These are phyloP conservation scores for Cladosporium sp. DNA, from an alignment of 2,329 filamentous ascomycete species.

Conservation along the genomic window DNA sequence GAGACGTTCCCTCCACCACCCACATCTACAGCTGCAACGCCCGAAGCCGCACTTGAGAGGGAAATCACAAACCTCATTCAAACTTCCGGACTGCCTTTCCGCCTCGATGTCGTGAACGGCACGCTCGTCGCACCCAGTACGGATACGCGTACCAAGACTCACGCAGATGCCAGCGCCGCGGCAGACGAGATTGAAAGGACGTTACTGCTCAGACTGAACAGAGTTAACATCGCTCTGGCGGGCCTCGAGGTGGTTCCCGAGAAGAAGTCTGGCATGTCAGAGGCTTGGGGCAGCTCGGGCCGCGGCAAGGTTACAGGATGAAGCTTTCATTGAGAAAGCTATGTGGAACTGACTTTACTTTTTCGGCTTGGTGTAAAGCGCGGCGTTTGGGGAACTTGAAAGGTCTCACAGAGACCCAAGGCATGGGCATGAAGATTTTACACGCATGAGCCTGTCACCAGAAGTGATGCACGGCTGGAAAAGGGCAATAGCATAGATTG, in stretches of 20 bases:
- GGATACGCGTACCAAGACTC: conserved; percentile 65
- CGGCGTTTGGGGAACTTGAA: not conserved
- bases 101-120: conserved; percentile 79
- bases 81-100: conserved; percentile 65
- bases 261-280: not conserved
- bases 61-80: conserved; percentile 80
- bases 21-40: conserved; percentile 14
- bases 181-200: conserved; percentile 70
- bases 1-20: conserved; percentile 65
- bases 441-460: not conserved
- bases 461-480: no score
- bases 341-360: not conserved
- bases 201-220: conserved; percentile 70
- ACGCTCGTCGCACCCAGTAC: conserved; percentile 68
- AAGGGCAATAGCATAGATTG: no score
- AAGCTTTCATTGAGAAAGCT: not conserved
- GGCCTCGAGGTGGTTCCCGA: conserved; percentile 56
- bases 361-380: not conserved
- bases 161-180: conserved; percentile 63
- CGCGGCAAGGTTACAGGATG: not conserved
- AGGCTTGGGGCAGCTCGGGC: not conserved
- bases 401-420: not conserved
- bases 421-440: not conserved
- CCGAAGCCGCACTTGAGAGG: conserved; percentile 48
- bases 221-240: conserved; percentile 70